Conservation (phyloP, 176 grass and related monocot genomes). For the Carex pumila region DNA sequence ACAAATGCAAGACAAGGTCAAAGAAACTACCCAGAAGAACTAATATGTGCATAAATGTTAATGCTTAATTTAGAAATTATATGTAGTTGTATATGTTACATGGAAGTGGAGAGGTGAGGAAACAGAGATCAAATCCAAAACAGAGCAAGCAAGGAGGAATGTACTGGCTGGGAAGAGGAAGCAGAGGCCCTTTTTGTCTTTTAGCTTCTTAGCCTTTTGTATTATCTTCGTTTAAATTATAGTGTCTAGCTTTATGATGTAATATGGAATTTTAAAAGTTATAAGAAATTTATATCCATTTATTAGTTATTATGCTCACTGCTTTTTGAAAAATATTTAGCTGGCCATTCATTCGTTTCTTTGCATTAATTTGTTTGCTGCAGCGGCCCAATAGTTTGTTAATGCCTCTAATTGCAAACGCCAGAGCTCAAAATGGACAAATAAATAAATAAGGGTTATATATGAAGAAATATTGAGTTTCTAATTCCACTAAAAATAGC, state of each 20-base stretch:
- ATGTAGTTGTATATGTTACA: neutral
- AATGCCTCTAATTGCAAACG: neutral
- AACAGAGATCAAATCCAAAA: conserved; percentile 3
- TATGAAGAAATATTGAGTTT: neutral
- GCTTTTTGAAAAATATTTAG: neutral
- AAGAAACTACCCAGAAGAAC: conserved; percentile 28
- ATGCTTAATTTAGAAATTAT: neutral
- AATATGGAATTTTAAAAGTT: neutral
- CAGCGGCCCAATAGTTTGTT: neutral
- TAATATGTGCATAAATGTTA: neutral
- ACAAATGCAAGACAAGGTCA: conserved; percentile 28
- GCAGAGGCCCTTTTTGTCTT: conserved; percentile 20
- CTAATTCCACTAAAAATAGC: neutral
- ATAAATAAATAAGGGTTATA: neutral
- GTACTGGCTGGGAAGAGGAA: conserved; percentile 22
- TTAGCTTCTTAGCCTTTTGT: conserved; percentile 13
- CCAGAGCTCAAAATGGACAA: neutral
- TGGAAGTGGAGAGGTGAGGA: conserved; percentile 13
- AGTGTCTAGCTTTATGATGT: conserved; percentile 7
- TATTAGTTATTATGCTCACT: neutral
- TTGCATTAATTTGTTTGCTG: neutral
- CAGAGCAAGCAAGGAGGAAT: conserved; percentile 5
- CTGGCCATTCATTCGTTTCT: neutral
- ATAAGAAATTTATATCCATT: neutral
- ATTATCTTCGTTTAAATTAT: conserved; percentile 1